Evolutionary conservation across 352 stramenopile genomes (phyloP), one percentile per base, ranked within the genome.

Genomic region (Phytophthora tentaculata): DNA sequence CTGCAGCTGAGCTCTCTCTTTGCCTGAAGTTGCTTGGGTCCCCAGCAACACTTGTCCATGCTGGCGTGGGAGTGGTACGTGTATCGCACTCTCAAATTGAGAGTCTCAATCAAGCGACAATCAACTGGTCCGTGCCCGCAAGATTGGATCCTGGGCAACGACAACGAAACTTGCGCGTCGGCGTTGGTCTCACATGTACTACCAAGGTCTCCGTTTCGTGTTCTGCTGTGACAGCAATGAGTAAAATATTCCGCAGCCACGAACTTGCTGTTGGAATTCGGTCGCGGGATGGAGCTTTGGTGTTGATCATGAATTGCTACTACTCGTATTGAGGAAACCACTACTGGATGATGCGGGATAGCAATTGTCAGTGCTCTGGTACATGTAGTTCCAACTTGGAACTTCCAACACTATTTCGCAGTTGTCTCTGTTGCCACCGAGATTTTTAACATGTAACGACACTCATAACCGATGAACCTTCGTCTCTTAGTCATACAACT

Each of bases 31-130:
- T 53, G 48, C 24, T 54, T 39, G 24, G 20, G 45, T 12, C 13
- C 39, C 48, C 48, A 16, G n/a, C 13, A 39, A 20, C 45, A 26
- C 48, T 66, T 67, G 59, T 61, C 51, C 51, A 56, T 68, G 60
- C 28, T 44, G 52, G 58, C 19, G 58, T 57, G 49, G 50, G 51
- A 59, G 41, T 48, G 16, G 41, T 48, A 23, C 17, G 5, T 28
- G 32, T 39, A 39, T 39, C 32, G 14, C 5, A n/a, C 35, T 43
- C 35, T 43, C 29, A 37, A 37, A 13, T 37, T 37, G 29, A 37
- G 29, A n/a, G n/a, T n/a, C n/a, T 67, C 51, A 61, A 51, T 51
- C 61, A 61, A n/a, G 37, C 53, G 54, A 23, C 43, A 19, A 43
- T 12, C 35, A 43, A 43, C 35, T 43, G 35, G 35, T 43, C 35